Conservation (phyloP, 306 rosid genomes). For the Erythrophleum fordii region DNA sequence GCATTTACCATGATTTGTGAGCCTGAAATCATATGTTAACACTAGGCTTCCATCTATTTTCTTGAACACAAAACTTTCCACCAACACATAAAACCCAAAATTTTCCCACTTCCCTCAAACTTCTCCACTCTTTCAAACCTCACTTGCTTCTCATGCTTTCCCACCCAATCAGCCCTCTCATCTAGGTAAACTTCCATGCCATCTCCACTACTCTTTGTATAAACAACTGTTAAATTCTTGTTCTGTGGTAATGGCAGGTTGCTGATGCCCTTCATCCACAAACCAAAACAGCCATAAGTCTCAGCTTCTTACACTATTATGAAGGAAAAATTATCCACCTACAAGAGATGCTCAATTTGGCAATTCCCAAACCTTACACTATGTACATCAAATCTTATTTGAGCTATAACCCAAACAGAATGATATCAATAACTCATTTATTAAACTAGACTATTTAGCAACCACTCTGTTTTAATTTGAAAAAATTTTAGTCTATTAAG, state of each 20-base stretch:
- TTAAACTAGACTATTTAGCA: no score
- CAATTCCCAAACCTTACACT: not conserved
- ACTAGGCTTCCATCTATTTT: conserved; percentile 56
- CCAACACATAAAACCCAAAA: no score
- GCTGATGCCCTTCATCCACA: not conserved
- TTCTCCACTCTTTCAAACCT: not conserved
- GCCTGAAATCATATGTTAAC: no score
- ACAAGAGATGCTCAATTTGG: not conserved
- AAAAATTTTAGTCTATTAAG: no score
- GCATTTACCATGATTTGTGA: no score
- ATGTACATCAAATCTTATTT: not conserved
- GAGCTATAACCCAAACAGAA: no score
- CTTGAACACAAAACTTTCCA: not conserved
- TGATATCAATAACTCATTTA: no score
- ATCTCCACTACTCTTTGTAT: not conserved
- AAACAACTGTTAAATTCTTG: not conserved
- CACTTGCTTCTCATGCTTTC: not conserved
- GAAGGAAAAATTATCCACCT: not conserved
- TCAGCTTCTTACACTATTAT: not conserved
- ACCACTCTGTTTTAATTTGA: no score
- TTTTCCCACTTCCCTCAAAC: no score
- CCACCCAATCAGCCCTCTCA: not conserved
- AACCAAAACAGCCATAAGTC: not conserved
- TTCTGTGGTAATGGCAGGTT: not conserved
- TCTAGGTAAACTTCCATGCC: not conserved